phyloP scores from a whole-genome alignment of 805 yeast genomes.

The Candida alai region DNA sequence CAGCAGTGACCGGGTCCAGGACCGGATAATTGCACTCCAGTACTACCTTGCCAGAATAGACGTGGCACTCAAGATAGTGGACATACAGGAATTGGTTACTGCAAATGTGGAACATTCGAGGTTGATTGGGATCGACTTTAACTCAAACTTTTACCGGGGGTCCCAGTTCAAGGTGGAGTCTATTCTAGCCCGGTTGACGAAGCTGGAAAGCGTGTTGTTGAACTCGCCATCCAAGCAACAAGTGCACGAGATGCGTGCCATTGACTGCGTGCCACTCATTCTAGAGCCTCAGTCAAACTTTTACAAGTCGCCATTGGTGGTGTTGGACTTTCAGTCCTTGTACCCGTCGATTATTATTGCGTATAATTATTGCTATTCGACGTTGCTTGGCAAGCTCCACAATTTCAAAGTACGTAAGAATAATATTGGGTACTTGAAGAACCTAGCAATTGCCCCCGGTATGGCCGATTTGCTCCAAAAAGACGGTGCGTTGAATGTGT shows the following conservation, averaged over 20 bases:
- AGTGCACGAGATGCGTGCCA: constrained; percentile 78
- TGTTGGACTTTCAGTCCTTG: constrained; percentile 87
- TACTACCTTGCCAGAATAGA: constrained; percentile 47
- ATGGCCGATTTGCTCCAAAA: constrained; percentile 49
- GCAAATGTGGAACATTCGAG: constrained; percentile 80
- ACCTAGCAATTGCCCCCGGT: constrained; percentile 47
- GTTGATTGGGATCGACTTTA: constrained; percentile 83
- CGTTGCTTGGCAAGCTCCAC: constrained; percentile 59
- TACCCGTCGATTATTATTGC: constrained; percentile 94
- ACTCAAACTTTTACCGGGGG: constrained; percentile 83
- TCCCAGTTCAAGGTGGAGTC: constrained; percentile 95
- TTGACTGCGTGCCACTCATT: constrained; percentile 84
- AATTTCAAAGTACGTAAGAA: constrained; percentile 48
- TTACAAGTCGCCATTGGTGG: constrained; percentile 85
- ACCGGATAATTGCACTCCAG: constrained; percentile 33
- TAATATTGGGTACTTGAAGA: constrained; percentile 51
- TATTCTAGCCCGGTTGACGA: constrained; percentile 66
- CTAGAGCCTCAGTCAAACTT: constrained; percentile 88
- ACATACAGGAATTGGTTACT: constrained; percentile 60
- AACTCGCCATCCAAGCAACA: constrained; percentile 77
- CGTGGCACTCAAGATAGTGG: constrained; percentile 45
- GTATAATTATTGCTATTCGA: constrained; percentile 81
- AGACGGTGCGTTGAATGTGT: constrained; percentile 50
- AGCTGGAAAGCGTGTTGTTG: constrained; percentile 67
- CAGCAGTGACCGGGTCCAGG: constrained; percentile 5